These are phyloP conservation scores for Corymbia maculata DNA, from an alignment of 345 rosid genomes.

Conservation along the genomic window DNA sequence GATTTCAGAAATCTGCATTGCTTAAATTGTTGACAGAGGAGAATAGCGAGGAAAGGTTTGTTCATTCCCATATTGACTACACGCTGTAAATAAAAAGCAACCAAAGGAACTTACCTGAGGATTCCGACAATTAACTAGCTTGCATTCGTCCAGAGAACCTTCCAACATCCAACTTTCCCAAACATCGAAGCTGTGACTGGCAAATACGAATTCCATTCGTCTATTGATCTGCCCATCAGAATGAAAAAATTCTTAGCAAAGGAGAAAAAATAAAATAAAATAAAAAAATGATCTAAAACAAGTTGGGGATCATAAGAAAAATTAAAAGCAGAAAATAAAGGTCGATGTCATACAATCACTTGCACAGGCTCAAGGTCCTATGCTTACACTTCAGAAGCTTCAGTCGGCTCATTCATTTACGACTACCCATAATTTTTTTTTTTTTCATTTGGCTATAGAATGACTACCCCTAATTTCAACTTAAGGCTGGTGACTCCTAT, in stretches of 20 bases:
- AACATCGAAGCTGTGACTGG: constrained; percentile 96
- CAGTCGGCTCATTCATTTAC: not conserved
- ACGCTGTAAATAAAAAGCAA: not conserved
- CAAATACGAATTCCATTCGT: constrained; percentile 93
- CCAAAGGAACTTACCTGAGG: constrained; percentile 34
- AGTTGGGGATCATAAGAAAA: not conserved
- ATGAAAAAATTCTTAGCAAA: not conserved
- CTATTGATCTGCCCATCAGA: constrained; percentile 67
- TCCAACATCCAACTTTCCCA: constrained; percentile 99
- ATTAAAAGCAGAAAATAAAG: not conserved
- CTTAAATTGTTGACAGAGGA: not conserved
- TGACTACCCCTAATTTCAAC: not conserved
- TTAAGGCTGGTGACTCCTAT: not conserved
- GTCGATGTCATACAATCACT: not conserved
- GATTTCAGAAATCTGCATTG: not conserved
- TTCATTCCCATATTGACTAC: not conserved
- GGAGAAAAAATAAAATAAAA: not conserved
- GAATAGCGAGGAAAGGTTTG: not conserved
- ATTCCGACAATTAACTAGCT: constrained; percentile 86
- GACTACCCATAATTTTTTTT: not conserved
- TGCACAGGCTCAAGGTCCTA: not conserved
- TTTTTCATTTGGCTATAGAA: not conserved
- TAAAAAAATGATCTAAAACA: not conserved
- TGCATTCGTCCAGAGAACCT: constrained; percentile 84
- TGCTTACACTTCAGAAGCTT: not conserved